These are phyloP conservation scores for Trichocladium antarcticum DNA, from an alignment of 495 filamentous ascomycete species.

Conservation along the genomic window DNA sequence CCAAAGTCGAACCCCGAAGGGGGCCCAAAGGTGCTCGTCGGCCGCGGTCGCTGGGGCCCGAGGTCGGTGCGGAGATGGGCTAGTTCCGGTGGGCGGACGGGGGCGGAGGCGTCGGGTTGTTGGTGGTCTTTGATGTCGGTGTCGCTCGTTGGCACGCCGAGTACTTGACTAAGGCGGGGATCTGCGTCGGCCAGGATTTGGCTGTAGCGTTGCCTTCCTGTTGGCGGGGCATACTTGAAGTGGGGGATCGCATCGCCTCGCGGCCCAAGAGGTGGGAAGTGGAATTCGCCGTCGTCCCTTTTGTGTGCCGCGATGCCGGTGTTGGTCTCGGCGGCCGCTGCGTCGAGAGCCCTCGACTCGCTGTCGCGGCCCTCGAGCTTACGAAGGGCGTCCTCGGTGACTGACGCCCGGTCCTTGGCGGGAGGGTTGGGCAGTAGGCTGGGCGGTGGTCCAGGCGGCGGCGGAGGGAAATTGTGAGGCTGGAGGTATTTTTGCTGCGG, in stretches of 20 bases:
- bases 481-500: conserved; percentile 51
- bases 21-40: conserved; percentile 36
- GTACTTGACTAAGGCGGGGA: conserved; percentile 20
- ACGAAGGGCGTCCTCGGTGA: conserved; percentile 35
- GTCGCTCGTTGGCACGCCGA: conserved; percentile 11
- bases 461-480: conserved; percentile 36
- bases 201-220: conserved; percentile 31
- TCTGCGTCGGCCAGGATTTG: conserved; percentile 22
- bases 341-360: conserved; percentile 2
- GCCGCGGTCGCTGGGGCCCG: conserved; percentile 21
- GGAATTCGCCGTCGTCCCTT: conserved; percentile 38
- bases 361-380: conserved; percentile 33
- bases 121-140: conserved; percentile 7
- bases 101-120: background rate
- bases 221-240: conserved; percentile 43
- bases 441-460: conserved; percentile 34
- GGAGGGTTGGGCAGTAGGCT: conserved; percentile 5
- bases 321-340: background rate
- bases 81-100: conserved; percentile 36
- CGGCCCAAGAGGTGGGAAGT: conserved; percentile 41
- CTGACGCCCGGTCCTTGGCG: conserved; percentile 18
- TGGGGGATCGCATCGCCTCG: conserved; percentile 32
- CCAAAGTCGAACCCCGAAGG: conserved; percentile 59
- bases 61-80: conserved; percentile 42
- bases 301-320: conserved; percentile 9